Evolutionary conservation across 441 rosid species (phyloP).

Genomic region (Adansonia madagascariensis): DNA sequence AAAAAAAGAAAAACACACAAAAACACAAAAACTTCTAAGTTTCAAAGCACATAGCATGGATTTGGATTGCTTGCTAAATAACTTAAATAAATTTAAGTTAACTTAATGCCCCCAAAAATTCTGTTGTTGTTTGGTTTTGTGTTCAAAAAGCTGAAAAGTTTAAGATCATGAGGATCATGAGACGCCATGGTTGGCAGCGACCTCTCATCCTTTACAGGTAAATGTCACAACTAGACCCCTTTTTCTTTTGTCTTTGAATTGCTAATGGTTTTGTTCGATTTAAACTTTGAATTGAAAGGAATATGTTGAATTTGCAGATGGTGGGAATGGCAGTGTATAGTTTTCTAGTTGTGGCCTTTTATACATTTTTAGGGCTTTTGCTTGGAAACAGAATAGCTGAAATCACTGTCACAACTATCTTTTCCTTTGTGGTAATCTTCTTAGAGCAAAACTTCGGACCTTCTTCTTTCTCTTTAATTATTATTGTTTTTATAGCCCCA

Average conservation of each 20-base stretch:
- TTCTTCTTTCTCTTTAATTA: not conserved
- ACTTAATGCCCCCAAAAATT: slow-evolving; percentile 9
- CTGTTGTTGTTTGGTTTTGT: slow-evolving; percentile 19
- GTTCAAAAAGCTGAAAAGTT: slow-evolving; percentile 25
- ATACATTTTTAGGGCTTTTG: slow-evolving; percentile 76
- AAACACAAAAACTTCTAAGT: not conserved
- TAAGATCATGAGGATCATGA: slow-evolving; percentile 28
- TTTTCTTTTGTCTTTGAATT: not conserved
- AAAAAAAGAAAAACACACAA: not conserved
- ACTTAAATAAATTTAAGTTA: not conserved
- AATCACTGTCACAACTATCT: slow-evolving; percentile 59
- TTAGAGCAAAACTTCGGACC: not conserved
- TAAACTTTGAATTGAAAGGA: not conserved
- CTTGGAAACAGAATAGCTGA: slow-evolving; percentile 78
- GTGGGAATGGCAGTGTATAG: slow-evolving; percentile 78
- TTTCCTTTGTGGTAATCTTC: slow-evolving; percentile 67
- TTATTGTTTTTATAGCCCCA: slow-evolving; percentile 4
- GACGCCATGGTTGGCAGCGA: slow-evolving; percentile 96
- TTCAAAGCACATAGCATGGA: slow-evolving; percentile 31
- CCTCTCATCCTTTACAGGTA: slow-evolving; percentile 92
- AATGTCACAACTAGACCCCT: not conserved
- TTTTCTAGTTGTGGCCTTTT: slow-evolving; percentile 67
- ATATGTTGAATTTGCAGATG: slow-evolving; percentile 50
- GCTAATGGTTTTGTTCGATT: not conserved
- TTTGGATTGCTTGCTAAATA: slow-evolving; percentile 36